Evolutionary conservation across 164 flowering plant genomes (phyloP).

Genomic region (Hamamelis virginiana): DNA sequence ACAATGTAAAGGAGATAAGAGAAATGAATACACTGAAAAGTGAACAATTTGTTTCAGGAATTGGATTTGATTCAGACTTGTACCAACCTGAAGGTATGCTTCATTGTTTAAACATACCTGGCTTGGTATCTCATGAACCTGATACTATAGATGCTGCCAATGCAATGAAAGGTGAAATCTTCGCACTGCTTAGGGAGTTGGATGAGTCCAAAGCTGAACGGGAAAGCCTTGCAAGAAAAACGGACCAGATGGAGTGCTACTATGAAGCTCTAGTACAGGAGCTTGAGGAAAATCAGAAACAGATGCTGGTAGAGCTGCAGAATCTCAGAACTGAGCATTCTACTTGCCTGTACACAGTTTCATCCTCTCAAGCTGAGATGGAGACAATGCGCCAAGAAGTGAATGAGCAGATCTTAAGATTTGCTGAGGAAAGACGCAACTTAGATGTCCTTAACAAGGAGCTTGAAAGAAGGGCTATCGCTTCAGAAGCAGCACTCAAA

Average conservation of each 20-base stretch:
- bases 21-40: conserved; percentile 15
- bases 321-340: conserved; percentile 80
- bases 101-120: conserved; percentile 34
- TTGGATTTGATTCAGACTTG: conserved; percentile 35
- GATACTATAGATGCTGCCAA: conserved; percentile 38
- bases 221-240: conserved; percentile 62
- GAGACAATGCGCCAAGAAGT: conserved; percentile 63
- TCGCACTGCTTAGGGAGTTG: conserved; percentile 70
- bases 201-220: conserved; percentile 77
- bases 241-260: conserved; percentile 95
- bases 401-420: conserved; percentile 54
- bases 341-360: conserved; percentile 61
- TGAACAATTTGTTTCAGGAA: conserved; percentile 27
- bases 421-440: conserved; percentile 52
- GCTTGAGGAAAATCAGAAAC: conserved; percentile 95
- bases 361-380: conserved; percentile 67
- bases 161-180: conserved; percentile 49
- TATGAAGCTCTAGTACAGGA: conserved; percentile 91
- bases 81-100: conserved; percentile 47
- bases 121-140: conserved; percentile 37
- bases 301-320: conserved; percentile 79
- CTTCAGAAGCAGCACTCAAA: conserved; percentile 79
- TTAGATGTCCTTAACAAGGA: conserved; percentile 66
- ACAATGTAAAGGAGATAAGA: conserved; percentile 13
- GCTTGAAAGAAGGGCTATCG: conserved; percentile 72